Conservation (phyloP, 345 rosid species). For the Hibiscus tridactylites region DNA sequence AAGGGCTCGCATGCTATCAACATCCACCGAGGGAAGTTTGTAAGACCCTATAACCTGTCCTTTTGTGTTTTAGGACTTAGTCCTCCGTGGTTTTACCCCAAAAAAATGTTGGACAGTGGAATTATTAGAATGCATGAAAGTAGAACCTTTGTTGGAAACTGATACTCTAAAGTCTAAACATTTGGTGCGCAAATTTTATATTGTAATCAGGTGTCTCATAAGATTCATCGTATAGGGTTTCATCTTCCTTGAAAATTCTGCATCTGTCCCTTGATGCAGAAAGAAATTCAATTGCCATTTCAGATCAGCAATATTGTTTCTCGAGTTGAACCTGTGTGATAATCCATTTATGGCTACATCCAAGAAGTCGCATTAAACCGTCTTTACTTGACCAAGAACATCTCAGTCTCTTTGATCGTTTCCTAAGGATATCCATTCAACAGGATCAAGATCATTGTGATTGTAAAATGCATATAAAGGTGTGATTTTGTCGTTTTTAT, state of each 20-base stretch:
- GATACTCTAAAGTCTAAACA: background rate
- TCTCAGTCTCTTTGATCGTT: background rate
- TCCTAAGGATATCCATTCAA: background rate
- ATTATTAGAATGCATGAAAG: background rate
- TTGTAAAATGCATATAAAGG: background rate
- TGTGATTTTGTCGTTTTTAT: background rate
- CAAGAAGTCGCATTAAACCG: background rate
- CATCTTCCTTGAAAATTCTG: no score
- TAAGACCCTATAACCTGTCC: no score
- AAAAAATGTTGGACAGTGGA: background rate
- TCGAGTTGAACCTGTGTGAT: background rate
- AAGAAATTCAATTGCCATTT: background rate
- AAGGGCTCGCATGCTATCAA: no score
- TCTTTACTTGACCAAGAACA: background rate
- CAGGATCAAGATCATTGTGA: background rate
- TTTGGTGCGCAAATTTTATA: background rate
- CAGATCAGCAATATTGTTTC: background rate
- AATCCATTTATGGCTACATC: background rate
- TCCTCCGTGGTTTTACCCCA: no score
- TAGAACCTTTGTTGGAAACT: background rate
- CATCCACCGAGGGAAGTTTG: no score
- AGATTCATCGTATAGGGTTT: no score
- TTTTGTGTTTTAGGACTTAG: no score
- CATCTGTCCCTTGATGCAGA: no score
- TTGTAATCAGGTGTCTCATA: background rate